phyloP scores from a whole-genome alignment of 1,139 yeast species.

The Hyphopichia burtonii region DNA sequence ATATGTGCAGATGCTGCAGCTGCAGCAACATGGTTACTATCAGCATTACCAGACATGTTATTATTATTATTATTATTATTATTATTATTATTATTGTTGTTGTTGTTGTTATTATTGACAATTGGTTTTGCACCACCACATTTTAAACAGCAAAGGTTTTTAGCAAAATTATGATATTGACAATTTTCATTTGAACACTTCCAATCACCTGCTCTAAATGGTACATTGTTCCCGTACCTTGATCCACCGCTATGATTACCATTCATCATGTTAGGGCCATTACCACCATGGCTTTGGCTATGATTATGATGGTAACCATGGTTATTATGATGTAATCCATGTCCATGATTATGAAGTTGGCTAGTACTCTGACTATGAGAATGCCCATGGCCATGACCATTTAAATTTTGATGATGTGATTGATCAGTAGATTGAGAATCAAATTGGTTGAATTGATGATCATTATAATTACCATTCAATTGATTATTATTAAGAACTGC shows the following conservation, averaged over 20 bases:
- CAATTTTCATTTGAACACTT: conserved; percentile 79
- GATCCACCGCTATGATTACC: conserved; percentile 11
- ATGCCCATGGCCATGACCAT: conserved; percentile 4
- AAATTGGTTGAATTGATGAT: neutral
- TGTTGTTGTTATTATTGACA: conserved; percentile 28
- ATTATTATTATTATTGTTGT: conserved; percentile 19
- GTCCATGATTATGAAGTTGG: conserved; percentile 12
- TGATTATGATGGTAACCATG: conserved; percentile 2
- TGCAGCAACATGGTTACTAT: neutral
- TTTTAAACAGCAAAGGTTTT: conserved; percentile 79
- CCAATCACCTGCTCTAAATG: conserved; percentile 98
- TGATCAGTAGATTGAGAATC: neutral
- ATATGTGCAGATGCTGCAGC: conserved; percentile 10
- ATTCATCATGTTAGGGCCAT: conserved; percentile 10
- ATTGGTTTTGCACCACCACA: conserved; percentile 79
- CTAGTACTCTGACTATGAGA: conserved; percentile 3
- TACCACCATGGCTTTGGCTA: conserved; percentile 4
- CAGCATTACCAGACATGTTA: conserved; percentile 4
- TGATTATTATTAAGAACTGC: conserved; percentile 11
- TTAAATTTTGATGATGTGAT: conserved; percentile 4
- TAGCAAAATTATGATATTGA: conserved; percentile 90
- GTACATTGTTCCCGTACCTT: conserved; percentile 50
- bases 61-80: conserved; percentile 8
- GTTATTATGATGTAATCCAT: conserved; percentile 8
- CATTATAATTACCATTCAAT: neutral